Base-by-base conservation (phyloP, 192 early-diverging fungal genomes). In the Coemansia sp. region DNA sequence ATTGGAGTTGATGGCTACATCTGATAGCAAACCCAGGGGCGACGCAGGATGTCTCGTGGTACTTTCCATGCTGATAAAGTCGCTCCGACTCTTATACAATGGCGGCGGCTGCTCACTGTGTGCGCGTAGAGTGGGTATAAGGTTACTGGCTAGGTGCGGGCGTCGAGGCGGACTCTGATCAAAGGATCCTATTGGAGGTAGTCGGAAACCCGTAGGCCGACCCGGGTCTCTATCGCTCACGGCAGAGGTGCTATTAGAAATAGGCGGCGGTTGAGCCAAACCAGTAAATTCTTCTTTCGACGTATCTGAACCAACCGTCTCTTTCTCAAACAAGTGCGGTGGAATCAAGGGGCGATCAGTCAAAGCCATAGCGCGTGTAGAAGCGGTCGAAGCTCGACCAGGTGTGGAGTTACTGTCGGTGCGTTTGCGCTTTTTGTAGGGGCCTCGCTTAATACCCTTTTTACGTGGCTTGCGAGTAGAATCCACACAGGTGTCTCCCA, bases 391-490 rank as follows among this genome's bases (percentile, higher is more conserved):
- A 20, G 53, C 24, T 33, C 53, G 53, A 10, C 53, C 27, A 10
- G 27, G 53, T 31, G 53, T 55, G 2, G 47, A 49, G 47, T n/a
- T 49, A 20, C 4, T 22, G 16, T 49, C n/a, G 47, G 20, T n/a
- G 20, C 20, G 47, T n/a, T 55, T 55, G 53, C 53, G 53, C 27
- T 55, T 55, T 55, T 55, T 55, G 31, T 95, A 96, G 3, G 93
- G 93, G 12, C 94, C 94, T 18, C 94, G 86, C 68, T 93, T 94
- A 64, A 95, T 86, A 15, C 94, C 94, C 74, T 90, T 90, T 69
- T 92, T 91, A 15, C 95, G 87, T 41, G 92, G 90, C 75, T 94
- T 95, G 61, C 95, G 87, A 33, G 87, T 86, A 12, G 93, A 94
- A 75, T 95, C 89, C 1, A 87, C 86, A 68, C 94, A 95, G 3